These are phyloP conservation scores for Colletotrichum sp. DNA, from an alignment of 2,329 filamentous ascomycete genomes.

Conservation along the genomic window DNA sequence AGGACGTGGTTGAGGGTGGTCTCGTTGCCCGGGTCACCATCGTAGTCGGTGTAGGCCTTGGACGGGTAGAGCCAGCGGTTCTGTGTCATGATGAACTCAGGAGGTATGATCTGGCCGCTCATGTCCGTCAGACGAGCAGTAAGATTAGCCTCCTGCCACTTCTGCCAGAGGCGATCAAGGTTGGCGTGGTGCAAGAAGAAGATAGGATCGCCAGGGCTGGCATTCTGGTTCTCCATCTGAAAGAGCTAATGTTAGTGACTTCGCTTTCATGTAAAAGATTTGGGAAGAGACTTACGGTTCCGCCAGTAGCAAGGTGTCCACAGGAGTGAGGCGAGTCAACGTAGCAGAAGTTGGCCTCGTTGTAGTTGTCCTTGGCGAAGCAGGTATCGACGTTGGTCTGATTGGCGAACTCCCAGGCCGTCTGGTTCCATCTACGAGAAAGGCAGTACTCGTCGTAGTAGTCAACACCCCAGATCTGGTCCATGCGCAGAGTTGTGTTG, in stretches of 20 bases:
- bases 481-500: constrained; percentile 11
- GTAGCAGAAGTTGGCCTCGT: constrained; percentile 6
- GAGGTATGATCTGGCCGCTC: background rate
- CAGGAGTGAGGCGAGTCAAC: constrained; percentile 5
- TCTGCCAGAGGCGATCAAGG: background rate
- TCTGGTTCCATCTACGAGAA: constrained; percentile 1
- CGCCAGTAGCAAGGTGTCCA: background rate
- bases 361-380: background rate
- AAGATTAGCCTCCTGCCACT: constrained; percentile 18
- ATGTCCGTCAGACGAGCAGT: background rate
- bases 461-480: constrained; percentile 7
- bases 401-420: background rate
- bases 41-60: constrained; percentile 1
- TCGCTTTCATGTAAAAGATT: background rate
- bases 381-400: constrained; percentile 1
- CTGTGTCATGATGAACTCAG: background rate
- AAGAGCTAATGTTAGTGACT: background rate
- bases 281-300: background rate
- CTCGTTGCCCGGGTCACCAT: constrained; percentile 23
- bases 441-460: constrained; percentile 12
- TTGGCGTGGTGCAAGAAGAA: constrained; percentile 14
- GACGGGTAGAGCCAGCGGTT: constrained; percentile 4
- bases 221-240: constrained; percentile 10
- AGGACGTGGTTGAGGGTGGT: constrained; percentile 30
- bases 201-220: constrained; percentile 8